phyloP scores from a whole-genome alignment of 202 grass and related monocot genomes.

The Miscanthus sacchariflorus region DNA sequence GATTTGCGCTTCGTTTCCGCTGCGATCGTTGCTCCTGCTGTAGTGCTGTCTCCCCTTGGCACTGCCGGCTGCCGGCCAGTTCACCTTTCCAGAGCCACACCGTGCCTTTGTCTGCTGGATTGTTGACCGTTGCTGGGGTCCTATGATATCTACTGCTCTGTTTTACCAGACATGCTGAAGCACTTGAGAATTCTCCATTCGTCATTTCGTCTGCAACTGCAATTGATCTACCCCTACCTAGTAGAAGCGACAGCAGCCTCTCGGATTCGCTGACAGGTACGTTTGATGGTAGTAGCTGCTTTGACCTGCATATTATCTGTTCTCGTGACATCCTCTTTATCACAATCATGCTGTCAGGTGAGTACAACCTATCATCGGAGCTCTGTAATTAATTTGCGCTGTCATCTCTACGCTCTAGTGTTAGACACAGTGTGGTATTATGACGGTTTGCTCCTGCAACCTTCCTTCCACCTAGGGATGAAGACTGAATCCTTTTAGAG shows the following conservation, averaged over 20 bases:
- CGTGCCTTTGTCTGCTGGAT: conserved; percentile 36
- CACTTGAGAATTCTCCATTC: background rate
- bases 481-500: no score
- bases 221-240: background rate
- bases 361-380: background rate
- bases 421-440: no score
- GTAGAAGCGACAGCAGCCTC: background rate
- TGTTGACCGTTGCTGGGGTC: conserved; percentile 5
- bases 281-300: background rate
- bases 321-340: background rate
- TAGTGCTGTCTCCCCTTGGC: conserved; percentile 36
- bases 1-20: conserved; percentile 21
- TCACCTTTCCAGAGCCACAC: conserved; percentile 36
- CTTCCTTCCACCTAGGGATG: no score
- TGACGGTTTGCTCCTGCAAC: no score
- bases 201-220: background rate
- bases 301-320: conserved; percentile 1
- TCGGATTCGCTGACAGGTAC: background rate
- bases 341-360: background rate
- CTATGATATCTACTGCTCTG: background rate
- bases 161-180: background rate
- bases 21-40: background rate
- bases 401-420: background rate
- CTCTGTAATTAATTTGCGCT: background rate
- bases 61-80: conserved; percentile 25